These are phyloP conservation scores for Catunica adiposa DNA, from an alignment of 2,329 filamentous ascomycete species.

Conservation along the genomic window DNA sequence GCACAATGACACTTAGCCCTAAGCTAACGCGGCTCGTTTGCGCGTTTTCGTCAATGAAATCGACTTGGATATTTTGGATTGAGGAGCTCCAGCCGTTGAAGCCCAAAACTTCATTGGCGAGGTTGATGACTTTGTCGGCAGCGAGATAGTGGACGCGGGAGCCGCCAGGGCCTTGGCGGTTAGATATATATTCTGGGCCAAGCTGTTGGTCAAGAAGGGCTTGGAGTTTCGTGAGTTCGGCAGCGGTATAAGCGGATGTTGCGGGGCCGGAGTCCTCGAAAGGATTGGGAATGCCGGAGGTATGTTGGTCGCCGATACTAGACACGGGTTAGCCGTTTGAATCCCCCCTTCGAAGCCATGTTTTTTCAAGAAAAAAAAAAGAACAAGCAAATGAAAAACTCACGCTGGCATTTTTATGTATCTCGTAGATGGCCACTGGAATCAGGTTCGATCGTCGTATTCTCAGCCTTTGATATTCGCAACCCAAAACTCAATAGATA, in stretches of 20 bases:
- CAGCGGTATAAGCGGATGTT: slow-evolving; percentile 70
- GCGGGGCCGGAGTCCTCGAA: slow-evolving; percentile 57
- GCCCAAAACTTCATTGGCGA: slow-evolving; percentile 88
- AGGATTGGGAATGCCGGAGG: slow-evolving; percentile 47
- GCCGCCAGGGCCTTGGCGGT: slow-evolving; percentile 65
- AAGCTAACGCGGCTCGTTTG: slow-evolving; percentile 65
- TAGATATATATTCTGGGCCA: slow-evolving; percentile 88
- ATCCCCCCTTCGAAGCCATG: too few relatives aligned
- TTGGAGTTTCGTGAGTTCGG: slow-evolving; percentile 77
- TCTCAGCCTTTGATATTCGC: too few relatives aligned
- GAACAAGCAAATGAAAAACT: slow-evolving; percentile 13
- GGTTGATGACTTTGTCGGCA: slow-evolving; percentile 90
- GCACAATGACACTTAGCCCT: slow-evolving; percentile 76
- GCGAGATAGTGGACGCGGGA: slow-evolving; percentile 83
- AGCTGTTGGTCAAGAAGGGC: slow-evolving; percentile 79
- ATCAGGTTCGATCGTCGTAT: background rate
- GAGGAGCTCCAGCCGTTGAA: slow-evolving; percentile 96
- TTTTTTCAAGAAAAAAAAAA: background rate
- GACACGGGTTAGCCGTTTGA: too few relatives aligned
- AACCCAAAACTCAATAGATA: too few relatives aligned
- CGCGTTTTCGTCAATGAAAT: slow-evolving; percentile 80
- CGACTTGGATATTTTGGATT: slow-evolving; percentile 88
- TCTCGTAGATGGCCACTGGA: slow-evolving; percentile 3
- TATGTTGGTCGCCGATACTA: slow-evolving; percentile 56
- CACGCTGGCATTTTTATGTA: slow-evolving; percentile 14